Evolutionary conservation across 2,329 filamentous ascomycete species (phyloP).

Genomic region (Pyrenophora teres): DNA sequence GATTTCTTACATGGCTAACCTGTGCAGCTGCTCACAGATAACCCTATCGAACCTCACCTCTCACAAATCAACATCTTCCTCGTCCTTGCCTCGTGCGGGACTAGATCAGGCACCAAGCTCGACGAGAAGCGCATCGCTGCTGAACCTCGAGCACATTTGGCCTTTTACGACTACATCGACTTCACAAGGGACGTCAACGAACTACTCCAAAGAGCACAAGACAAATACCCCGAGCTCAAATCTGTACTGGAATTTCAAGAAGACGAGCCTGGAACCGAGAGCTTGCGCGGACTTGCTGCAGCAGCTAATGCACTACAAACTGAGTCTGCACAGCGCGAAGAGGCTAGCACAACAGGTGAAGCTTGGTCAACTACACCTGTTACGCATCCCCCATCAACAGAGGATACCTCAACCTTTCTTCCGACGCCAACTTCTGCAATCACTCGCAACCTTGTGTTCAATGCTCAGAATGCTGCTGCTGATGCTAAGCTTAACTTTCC

Average conservation of each 20-base stretch:
- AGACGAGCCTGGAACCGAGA: conserved; percentile 21
- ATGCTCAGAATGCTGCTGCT: conserved; percentile 1
- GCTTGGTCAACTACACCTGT: not conserved
- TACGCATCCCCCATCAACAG: not conserved
- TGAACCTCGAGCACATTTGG: conserved; percentile 14
- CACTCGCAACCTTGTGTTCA: not conserved
- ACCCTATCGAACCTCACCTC: conserved; percentile 18
- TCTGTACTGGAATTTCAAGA: not conserved
- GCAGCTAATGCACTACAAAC: conserved; percentile 38
- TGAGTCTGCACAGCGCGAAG: conserved; percentile 7
- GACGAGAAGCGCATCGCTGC: conserved; percentile 27
- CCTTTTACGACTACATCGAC: conserved; percentile 26
- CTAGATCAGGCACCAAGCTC: conserved; percentile 61
- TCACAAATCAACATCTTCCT: conserved; percentile 67
- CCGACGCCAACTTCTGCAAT: not conserved
- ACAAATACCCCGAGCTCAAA: conserved; percentile 20
- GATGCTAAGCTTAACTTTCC: conserved; percentile 4
- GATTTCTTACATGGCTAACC: not conserved
- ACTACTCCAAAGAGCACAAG: conserved; percentile 18
- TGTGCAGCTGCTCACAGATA: conserved; percentile 11
- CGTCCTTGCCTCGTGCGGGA: conserved; percentile 40
- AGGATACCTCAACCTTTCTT: not conserved
- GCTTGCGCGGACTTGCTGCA: conserved; percentile 38
- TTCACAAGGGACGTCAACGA: conserved; percentile 22
- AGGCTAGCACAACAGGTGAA: not conserved